Evolutionary conservation across 495 filamentous ascomycete species (phyloP), one percentile per base, ranked within the genome.

Genomic region (Hyaloscypha finlandica): DNA sequence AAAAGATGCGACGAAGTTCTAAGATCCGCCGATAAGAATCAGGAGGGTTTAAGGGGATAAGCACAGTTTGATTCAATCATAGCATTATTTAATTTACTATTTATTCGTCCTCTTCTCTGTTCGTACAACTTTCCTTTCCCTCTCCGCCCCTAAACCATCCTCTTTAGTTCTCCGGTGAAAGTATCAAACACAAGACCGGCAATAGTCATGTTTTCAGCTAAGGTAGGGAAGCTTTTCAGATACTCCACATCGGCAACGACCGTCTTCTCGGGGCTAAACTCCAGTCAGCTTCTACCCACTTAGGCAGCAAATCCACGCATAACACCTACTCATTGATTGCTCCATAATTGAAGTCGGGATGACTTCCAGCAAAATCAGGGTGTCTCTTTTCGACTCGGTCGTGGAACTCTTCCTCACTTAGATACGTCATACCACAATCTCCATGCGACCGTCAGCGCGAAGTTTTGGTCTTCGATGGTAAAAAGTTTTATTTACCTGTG

Each of bases 371-470:
- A 20, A 65, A 37, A 31, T 35, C 56, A 20, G 63, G 54, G 33
- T 65, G 63, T 9, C 48, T 65, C 12, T 32, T 9, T 48, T 65
- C 53, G 0, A 31, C 22, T 8, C 35, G 37, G 8, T 57, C 37
- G 11, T 59, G n/a, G 30, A 65, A 65, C 6, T 35, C 32, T 19
- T 45, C 29, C 32, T 59, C 63, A 31, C 20, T 45, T 8, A 39
- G 58, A 35, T 65, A 55, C 12, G 20, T 65, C 63, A 65, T 65
- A 4, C 63, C 63, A 37, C 63, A 65, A 35, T 65, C 63, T 61
- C 1, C 8, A 19, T 9, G 6, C 8, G 6, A 6, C 9, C 4
- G 29, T 56, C 20, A 56, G 16, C 29, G 8, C 22, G 1, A 53
- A 2, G 2, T 25, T 25, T 25, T 25, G 25, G 25, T 25, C 25